A percentile compares a stretch with the other conserved stretches of the same genome.
phyloP scores from a whole-genome alignment of 2,329 filamentous ascomycete genomes.

The Fusarium palustre region DNA sequence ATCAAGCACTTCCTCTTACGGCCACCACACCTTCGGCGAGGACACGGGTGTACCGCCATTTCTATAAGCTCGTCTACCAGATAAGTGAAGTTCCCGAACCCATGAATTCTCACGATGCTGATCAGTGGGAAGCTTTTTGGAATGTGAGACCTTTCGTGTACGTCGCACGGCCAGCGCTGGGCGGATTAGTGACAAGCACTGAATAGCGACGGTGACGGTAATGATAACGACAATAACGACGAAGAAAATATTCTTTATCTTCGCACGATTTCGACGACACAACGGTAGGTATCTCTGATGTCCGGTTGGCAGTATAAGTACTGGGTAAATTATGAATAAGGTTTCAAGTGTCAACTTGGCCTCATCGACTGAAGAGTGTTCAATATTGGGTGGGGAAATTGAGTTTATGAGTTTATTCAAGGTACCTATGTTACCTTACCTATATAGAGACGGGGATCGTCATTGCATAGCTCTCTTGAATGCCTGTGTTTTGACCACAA shows the following conservation, averaged over 20 bases:
- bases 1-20: background rate
- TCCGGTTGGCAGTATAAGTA: background rate
- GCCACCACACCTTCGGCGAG: fast-evolving
- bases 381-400: background rate
- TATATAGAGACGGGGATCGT: background rate
- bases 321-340: background rate
- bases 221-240: background rate
- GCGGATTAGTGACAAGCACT: background rate
- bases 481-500: background rate
- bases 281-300: background rate
- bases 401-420: background rate
- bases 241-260: background rate
- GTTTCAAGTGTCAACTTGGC: background rate
- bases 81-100: background rate
- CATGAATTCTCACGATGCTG: fast-evolving
- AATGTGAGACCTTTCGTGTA: background rate
- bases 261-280: background rate
- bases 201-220: background rate
- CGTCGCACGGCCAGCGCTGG: background rate
- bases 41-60: background rate
- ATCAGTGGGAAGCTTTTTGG: background rate
- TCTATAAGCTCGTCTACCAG: background rate
- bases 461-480: background rate
- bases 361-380: background rate
- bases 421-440: background rate